These are phyloP conservation scores for Rhodotorula mucilaginosa DNA, from an alignment of 1,284 basidiomycete species.

Conservation along the genomic window DNA sequence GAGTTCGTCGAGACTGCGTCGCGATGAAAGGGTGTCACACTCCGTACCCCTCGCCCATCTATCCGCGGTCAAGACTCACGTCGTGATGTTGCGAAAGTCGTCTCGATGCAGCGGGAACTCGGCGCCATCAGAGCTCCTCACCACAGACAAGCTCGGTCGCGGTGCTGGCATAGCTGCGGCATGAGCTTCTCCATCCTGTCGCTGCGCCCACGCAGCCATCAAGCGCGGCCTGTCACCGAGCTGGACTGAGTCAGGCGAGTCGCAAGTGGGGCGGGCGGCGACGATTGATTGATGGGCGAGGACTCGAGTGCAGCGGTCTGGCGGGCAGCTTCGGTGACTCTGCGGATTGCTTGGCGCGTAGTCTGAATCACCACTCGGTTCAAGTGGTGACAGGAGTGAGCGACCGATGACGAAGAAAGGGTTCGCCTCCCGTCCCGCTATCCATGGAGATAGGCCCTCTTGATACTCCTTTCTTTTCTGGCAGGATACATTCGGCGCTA, in stretches of 20 bases:
- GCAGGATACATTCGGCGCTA: no score
- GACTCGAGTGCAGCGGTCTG: no score
- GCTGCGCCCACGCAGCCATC: neutral
- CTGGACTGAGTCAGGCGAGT: conserved; percentile 2
- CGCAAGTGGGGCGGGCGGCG: conserved; percentile 2
- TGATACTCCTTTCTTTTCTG: neutral
- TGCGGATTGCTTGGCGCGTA: no score
- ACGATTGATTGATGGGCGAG: neutral
- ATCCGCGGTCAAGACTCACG: conserved; percentile 12
- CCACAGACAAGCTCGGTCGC: conserved; percentile 21
- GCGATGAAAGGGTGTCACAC: rapidly evolving
- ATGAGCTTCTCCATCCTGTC: neutral
- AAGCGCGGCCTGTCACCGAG: neutral
- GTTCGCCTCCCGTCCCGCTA: neutral
- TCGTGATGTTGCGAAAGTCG: conserved; percentile 32
- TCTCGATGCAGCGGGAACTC: conserved; percentile 23
- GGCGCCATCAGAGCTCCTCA: conserved; percentile 35
- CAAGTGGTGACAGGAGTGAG: neutral
- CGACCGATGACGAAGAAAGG: neutral
- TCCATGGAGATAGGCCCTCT: neutral
- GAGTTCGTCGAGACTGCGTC: conserved; percentile 33
- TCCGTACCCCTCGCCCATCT: no score
- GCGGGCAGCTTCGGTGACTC: no score
- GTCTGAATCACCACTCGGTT: no score
- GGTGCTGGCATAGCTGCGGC: neutral